Percentiles rank a stretch among this genome's conserved stretches.
Conservation (phyloP, 768 basidiomycete genomes). For the Nevesoporus exiguus region DNA sequence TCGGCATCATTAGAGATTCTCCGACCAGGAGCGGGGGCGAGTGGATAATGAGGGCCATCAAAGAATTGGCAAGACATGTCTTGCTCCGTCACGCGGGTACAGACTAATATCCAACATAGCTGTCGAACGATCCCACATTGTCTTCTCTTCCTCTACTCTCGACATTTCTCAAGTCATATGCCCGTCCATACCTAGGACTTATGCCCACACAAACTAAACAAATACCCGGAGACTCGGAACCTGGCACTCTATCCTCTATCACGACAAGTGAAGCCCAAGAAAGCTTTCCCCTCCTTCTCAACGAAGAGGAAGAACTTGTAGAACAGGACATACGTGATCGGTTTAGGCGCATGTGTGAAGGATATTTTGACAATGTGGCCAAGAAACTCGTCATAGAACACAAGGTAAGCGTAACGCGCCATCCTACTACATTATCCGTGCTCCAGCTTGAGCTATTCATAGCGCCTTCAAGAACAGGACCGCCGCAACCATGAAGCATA, state of each 20-base stretch:
- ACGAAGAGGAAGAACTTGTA: slow-evolving; percentile 71
- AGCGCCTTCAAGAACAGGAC: slow-evolving; percentile 97
- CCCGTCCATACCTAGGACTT: slow-evolving; percentile 84
- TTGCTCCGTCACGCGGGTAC: slow-evolving; percentile 7
- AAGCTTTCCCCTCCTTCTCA: slow-evolving; percentile 40
- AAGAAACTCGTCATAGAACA: slow-evolving; percentile 93
- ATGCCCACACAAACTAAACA: slow-evolving; percentile 56
- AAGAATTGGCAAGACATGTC: slow-evolving; percentile 66
- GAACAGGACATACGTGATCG: slow-evolving; percentile 83
- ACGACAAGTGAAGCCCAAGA: slow-evolving; percentile 31
- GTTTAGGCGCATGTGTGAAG: slow-evolving; percentile 90
- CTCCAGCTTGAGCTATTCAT: slow-evolving; percentile 1
- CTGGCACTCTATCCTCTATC: slow-evolving; percentile 49
- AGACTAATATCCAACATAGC: slow-evolving; percentile 40
- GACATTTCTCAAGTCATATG: slow-evolving; percentile 92
- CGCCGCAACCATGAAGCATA: slow-evolving; percentile 97
- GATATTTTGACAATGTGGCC: slow-evolving; percentile 87
- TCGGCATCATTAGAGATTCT: slow-evolving; percentile 76
- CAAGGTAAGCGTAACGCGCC: slow-evolving; percentile 50
- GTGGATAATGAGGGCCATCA: slow-evolving; percentile 84
- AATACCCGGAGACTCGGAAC: slow-evolving; percentile 50
- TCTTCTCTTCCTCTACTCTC: slow-evolving; percentile 87
- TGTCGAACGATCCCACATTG: slow-evolving; percentile 82
- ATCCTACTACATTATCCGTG: not conserved
- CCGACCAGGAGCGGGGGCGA: slow-evolving; percentile 73